phyloP scores from a whole-genome alignment of 1,284 basidiomycete genomes.

The Austroboletus novae-zelandiae region DNA sequence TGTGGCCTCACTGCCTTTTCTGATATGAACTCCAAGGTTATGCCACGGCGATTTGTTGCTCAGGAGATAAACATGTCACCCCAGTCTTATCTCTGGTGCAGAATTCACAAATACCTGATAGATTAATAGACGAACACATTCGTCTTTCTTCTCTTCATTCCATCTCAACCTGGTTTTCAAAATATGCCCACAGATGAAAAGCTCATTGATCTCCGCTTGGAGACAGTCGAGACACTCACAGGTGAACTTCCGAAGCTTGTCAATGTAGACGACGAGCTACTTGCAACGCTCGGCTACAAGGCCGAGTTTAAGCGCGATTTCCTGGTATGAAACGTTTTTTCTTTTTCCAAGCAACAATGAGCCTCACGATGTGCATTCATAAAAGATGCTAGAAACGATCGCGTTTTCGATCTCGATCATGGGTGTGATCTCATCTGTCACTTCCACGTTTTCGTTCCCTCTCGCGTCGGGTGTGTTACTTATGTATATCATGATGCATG shows the following conservation, averaged over 20 bases:
- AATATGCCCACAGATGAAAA: slow-evolving; percentile 23
- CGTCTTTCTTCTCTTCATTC: not conserved
- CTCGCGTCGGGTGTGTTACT: slow-evolving; percentile 51
- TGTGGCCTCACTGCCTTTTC: no score
- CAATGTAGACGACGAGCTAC: slow-evolving; percentile 52
- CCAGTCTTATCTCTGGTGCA: slow-evolving; percentile 14
- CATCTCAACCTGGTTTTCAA: not conserved
- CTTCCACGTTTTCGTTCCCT: slow-evolving; percentile 64
- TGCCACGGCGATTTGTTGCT: no score
- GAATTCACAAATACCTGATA: not conserved
- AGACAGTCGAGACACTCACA: slow-evolving; percentile 8
- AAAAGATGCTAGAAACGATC: slow-evolving; percentile 62
- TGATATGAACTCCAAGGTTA: no score
- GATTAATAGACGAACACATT: not conserved
- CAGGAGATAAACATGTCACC: no score
- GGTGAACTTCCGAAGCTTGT: slow-evolving; percentile 25
- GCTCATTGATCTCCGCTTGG: not conserved
- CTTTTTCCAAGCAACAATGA: not conserved
- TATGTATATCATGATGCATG: not conserved
- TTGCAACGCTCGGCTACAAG: slow-evolving; percentile 71
- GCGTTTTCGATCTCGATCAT: slow-evolving; percentile 75
- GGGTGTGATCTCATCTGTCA: slow-evolving; percentile 69
- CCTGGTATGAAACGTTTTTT: slow-evolving; percentile 54
- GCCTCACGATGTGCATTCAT: not conserved
- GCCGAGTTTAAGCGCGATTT: slow-evolving; percentile 76